Evolutionary conservation across 352 stramenopile species (phyloP).

Genomic region (Peronosclerospora sorghi): DNA sequence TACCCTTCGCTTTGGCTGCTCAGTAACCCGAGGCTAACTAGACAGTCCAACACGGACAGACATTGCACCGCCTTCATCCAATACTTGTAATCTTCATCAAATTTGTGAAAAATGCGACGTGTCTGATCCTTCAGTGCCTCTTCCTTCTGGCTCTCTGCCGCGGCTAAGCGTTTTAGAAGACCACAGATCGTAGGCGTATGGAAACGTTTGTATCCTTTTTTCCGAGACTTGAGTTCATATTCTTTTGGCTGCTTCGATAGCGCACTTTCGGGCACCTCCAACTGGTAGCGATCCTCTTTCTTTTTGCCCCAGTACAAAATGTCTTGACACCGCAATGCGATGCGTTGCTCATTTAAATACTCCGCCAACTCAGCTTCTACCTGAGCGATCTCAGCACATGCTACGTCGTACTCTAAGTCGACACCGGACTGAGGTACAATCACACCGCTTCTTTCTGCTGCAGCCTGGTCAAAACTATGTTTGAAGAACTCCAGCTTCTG

Average conservation of each 20-base stretch:
- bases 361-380: slow-evolving; percentile 86
- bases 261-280: slow-evolving; percentile 85
- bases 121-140: slow-evolving; percentile 84
- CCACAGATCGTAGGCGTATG: slow-evolving; percentile 82
- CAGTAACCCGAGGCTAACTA: slow-evolving; percentile 90
- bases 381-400: slow-evolving; percentile 76
- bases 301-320: slow-evolving; percentile 95
- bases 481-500: slow-evolving; percentile 93
- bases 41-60: slow-evolving; percentile 90
- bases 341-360: slow-evolving; percentile 80
- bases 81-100: slow-evolving; percentile 87
- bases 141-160: slow-evolving; percentile 72
- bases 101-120: slow-evolving; percentile 92
- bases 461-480: slow-evolving; percentile 92
- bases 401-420: slow-evolving; percentile 91
- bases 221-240: slow-evolving; percentile 89
- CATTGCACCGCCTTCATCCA: slow-evolving; percentile 92
- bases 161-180: slow-evolving; percentile 58
- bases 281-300: slow-evolving; percentile 91
- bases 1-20: slow-evolving; percentile 90
- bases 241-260: slow-evolving; percentile 87
- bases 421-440: slow-evolving; percentile 92
- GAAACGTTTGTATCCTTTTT: slow-evolving; percentile 90
- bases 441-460: slow-evolving; percentile 81
- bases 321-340: slow-evolving; percentile 56